Evolutionary conservation across 352 stramenopile species (phyloP).

Genomic region (Globisporangium paroecandrum): DNA sequence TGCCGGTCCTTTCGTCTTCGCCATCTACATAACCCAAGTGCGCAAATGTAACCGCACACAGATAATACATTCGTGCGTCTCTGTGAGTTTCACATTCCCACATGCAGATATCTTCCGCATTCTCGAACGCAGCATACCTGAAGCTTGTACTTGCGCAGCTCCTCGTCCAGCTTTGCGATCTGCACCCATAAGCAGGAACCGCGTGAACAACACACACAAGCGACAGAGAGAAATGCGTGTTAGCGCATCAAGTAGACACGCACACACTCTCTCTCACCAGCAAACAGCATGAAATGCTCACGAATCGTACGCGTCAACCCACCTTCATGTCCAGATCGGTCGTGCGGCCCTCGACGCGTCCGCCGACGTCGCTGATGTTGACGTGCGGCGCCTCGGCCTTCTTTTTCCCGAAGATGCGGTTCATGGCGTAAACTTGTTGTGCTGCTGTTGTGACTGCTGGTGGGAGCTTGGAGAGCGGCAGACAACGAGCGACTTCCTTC

Average conservation of each 20-base stretch:
- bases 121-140: constrained; percentile 28
- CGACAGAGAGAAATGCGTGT: too few relatives aligned
- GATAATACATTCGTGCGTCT: background rate
- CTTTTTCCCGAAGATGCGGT: constrained; percentile 86
- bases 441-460: background rate
- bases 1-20: constrained; percentile 61
- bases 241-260: too few relatives aligned
- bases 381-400: constrained; percentile 63
- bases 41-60: background rate
- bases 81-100: background rate
- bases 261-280: background rate
- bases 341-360: constrained; percentile 68
- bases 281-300: background rate
- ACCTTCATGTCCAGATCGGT: constrained; percentile 83
- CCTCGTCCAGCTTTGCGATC: constrained; percentile 80
- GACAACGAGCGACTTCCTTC: too few relatives aligned
- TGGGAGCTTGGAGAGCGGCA: background rate
- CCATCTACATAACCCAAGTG: constrained; percentile 42
- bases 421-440: constrained; percentile 19
- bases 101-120: background rate
- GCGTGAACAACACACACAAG: background rate
- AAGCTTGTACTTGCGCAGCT: constrained; percentile 76
- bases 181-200: constrained; percentile 15
- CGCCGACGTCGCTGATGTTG: constrained; percentile 80
- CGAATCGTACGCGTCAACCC: background rate